Evolutionary conservation across 2,329 filamentous ascomycete species (phyloP).

Genomic region (Claviceps pazoutovae): DNA sequence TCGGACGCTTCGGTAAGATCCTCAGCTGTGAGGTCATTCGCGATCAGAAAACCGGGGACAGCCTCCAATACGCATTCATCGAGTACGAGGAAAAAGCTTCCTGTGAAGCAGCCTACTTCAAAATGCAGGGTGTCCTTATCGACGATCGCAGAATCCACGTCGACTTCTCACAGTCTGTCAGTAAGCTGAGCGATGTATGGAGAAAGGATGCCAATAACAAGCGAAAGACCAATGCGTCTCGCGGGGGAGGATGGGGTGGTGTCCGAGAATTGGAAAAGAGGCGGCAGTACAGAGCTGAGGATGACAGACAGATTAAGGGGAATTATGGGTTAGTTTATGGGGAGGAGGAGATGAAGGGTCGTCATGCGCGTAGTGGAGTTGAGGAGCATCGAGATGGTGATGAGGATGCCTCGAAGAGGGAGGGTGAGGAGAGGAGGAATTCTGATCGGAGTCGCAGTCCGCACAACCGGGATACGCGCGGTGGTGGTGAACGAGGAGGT

Average conservation of each 20-base stretch:
- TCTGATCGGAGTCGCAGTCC: constrained; percentile 26
- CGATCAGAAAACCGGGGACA: constrained; percentile 87
- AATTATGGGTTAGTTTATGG: constrained; percentile 74
- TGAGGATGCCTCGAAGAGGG: constrained; percentile 5
- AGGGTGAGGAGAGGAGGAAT: not conserved
- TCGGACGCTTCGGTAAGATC: constrained; percentile 91
- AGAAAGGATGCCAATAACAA: constrained; percentile 74
- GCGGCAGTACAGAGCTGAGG: constrained; percentile 70
- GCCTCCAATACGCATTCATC: constrained; percentile 93
- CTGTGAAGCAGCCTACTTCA: constrained; percentile 92
- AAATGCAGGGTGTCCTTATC: constrained; percentile 96
- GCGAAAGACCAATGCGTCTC: constrained; percentile 40
- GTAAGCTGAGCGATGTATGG: constrained; percentile 81
- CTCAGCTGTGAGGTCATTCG: constrained; percentile 91
- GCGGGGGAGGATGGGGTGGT: constrained; percentile 82
- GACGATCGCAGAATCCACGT: constrained; percentile 97
- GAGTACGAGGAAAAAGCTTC: constrained; percentile 88
- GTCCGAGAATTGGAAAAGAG: constrained; percentile 79
- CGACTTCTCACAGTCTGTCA: constrained; percentile 92
- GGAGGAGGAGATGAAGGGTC: constrained; percentile 49
- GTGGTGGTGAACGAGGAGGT: not conserved
- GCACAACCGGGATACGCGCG: constrained; percentile 16
- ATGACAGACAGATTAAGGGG: constrained; percentile 28
- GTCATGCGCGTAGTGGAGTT: constrained; percentile 27
- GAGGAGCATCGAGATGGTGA: constrained; percentile 12